phyloP scores from a whole-genome alignment of 768 basidiomycete genomes.

The Hydnum rufescens region DNA sequence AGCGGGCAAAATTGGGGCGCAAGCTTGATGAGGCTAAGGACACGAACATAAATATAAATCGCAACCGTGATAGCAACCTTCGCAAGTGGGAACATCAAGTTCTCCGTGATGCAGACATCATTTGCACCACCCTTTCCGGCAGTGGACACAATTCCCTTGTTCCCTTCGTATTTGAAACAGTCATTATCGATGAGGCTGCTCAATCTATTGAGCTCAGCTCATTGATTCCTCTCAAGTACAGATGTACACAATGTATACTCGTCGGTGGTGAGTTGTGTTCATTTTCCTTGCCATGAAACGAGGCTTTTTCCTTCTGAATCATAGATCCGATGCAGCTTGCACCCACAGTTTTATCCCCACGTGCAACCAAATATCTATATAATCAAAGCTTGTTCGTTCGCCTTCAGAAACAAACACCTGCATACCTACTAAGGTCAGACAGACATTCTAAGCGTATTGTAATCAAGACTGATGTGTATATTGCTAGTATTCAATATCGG shows the following conservation, averaged over 20 bases:
- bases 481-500: constrained; percentile 82
- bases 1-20: constrained; percentile 41
- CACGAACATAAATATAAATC: constrained; percentile 56
- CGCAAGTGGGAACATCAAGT: constrained; percentile 55
- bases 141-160: constrained; percentile 77
- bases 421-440: constrained; percentile 71
- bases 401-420: constrained; percentile 66
- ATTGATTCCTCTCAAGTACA: constrained; percentile 84
- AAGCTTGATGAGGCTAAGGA: constrained; percentile 64
- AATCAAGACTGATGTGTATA: neutral
- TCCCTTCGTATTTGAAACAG: constrained; percentile 75
- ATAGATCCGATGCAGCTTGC: constrained; percentile 84
- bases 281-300: constrained; percentile 2
- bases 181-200: constrained; percentile 96
- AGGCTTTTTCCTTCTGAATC: neutral
- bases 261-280: constrained; percentile 46
- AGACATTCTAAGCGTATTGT: neutral
- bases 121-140: constrained; percentile 86
- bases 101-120: constrained; percentile 76
- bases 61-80: constrained; percentile 65
- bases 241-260: constrained; percentile 66
- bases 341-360: constrained; percentile 61
- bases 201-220: constrained; percentile 92
- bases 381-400: constrained; percentile 81
- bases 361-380: constrained; percentile 46